Conservation (phyloP, 2,329 filamentous ascomycete genomes). For the Hypoxylon sp. region DNA sequence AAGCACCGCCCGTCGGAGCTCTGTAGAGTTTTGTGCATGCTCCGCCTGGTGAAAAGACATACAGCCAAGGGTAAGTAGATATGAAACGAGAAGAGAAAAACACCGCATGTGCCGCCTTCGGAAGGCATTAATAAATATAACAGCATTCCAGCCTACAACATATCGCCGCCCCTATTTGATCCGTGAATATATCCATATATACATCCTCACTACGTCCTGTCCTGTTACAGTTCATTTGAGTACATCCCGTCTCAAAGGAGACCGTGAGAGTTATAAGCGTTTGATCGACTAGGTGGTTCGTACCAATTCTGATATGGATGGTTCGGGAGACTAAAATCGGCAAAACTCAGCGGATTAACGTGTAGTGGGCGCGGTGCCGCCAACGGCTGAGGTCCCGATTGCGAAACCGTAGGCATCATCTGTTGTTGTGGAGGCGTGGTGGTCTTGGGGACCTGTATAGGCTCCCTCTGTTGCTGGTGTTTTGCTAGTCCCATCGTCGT, state of each 20-base stretch:
- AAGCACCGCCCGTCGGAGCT: constrained; percentile 22
- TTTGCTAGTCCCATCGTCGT: constrained; percentile 25
- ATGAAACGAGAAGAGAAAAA: constrained; percentile 20
- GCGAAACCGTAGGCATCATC: constrained; percentile 45
- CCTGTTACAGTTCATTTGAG: background rate
- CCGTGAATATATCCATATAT: constrained; percentile 24
- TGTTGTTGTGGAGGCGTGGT: constrained; percentile 45
- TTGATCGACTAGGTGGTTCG: constrained; percentile 74
- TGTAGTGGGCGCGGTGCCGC: constrained; percentile 55
- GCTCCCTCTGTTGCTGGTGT: constrained; percentile 42
- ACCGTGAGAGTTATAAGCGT: constrained; percentile 49
- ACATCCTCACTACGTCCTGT: constrained; percentile 12
- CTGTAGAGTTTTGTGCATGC: constrained; percentile 19
- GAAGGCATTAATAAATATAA: constrained; percentile 34
- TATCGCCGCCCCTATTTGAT: constrained; percentile 1
- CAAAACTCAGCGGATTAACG: constrained; percentile 79
- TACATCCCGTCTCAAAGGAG: constrained; percentile 45
- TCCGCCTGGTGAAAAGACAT: constrained; percentile 20
- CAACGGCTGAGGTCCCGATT: constrained; percentile 49
- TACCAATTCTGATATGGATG: constrained; percentile 88
- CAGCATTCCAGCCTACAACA: constrained; percentile 5
- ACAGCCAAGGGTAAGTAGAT: constrained; percentile 15
- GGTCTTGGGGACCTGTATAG: constrained; percentile 41
- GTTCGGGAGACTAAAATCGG: constrained; percentile 82
- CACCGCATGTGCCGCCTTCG: constrained; percentile 25